Evolutionary conservation across 2,329 filamentous ascomycete genomes (phyloP), one percentile per base, ranked within the genome.

Genomic region (Bipolaris bicolor): DNA sequence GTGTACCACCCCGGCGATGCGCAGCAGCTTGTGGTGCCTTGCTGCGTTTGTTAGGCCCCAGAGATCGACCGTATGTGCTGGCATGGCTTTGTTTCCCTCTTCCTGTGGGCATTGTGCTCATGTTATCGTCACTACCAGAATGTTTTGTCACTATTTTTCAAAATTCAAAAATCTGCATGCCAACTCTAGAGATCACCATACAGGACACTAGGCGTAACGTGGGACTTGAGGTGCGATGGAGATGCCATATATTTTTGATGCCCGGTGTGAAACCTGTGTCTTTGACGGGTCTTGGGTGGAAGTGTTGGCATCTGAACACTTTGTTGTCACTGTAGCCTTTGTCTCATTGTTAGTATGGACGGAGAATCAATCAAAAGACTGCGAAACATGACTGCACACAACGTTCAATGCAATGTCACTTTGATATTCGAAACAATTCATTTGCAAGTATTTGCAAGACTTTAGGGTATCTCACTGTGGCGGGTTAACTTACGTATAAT

Each of bases 401-500:
- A 33, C 16, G 24, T 24, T 10, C 37, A 41, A 46, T 4, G 41
- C 34, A 20, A 47, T 7, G 15, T 46, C 34, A 13, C 18, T 41
- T 51, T 7, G 13, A 33, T 22, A 4, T 41, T 51, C 6, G 29
- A 39, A 48, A 33, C 22, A 36, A 13, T 61, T 52, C 22, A 56
- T 54, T 60, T 33, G 44, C 48, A 49, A 22, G 52, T 20, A 56
- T 52, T 59, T 33, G 44, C 48, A 49, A 22, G 52, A 50, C 51
- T 16, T 58, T 64, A 74, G 64, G 70, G 65, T 73, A 74, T 71
- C 61, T 67, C 64, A 55, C 73, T 75, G 60, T 6, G 39, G 34
- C 26, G 48, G 22, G 66, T 76, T 63, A 75, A 64, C 29, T 45
- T 44, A 51, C 39, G 58, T 16, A 55, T 33, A 50, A 3, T 39